A percentile compares a stretch with the other conserved stretches of the same genome.
Conservation (phyloP, 805 yeast genomes). For the Saccharomycopsis amapae region DNA sequence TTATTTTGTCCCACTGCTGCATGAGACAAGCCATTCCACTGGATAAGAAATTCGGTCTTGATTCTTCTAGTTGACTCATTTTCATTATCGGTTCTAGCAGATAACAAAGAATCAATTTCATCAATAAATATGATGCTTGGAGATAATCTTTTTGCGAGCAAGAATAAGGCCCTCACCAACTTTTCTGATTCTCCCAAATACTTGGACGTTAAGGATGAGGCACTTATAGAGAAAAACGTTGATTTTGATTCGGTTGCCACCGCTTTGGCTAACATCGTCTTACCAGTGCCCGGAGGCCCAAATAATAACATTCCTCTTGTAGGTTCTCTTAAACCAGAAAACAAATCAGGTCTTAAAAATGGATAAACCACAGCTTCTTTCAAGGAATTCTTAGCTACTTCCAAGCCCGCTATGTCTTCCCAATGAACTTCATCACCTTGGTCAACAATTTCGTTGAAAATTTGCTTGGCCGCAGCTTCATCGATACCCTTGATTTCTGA, state of each 20-base stretch:
- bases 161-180: conserved; percentile 80
- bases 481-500: conserved; percentile 58
- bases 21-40: conserved; percentile 88
- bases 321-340: conserved; percentile 88
- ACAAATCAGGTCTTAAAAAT: conserved; percentile 86
- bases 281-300: conserved; percentile 99
- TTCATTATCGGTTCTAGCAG: conserved; percentile 72
- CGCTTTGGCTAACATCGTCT: conserved; percentile 95
- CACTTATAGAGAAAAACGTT: conserved; percentile 86
- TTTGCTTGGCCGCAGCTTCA: conserved; percentile 69
- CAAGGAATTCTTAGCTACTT: conserved; percentile 75
- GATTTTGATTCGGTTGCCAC: conserved; percentile 95
- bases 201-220: conserved; percentile 82
- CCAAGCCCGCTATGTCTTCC: conserved; percentile 95
- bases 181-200: conserved; percentile 86
- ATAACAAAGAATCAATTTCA: conserved; percentile 86
- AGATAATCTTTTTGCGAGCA: conserved; percentile 76
- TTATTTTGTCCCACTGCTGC: conserved; percentile 65
- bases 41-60: conserved; percentile 88
- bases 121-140: conserved; percentile 95
- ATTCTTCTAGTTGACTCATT: conserved; percentile 87
- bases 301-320: conserved; percentile 92
- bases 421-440: conserved; percentile 91
- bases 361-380: conserved; percentile 98
- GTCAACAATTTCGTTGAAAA: conserved; percentile 80